Evolutionary conservation across 2,329 filamentous ascomycete genomes (phyloP).

Genomic region (Apiospora sp.): DNA sequence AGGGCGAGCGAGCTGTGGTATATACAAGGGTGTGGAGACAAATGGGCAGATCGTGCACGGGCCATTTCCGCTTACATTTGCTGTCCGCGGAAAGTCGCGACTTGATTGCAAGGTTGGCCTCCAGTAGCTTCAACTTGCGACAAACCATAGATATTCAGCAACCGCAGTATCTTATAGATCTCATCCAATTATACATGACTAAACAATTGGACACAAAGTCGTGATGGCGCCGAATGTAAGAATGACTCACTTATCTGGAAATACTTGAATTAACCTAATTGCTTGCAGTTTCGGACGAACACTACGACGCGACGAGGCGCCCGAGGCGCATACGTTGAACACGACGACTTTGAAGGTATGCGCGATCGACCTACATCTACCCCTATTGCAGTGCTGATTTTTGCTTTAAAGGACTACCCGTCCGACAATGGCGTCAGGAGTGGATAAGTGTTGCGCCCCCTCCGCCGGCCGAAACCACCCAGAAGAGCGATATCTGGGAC

Average conservation of each 20-base stretch:
- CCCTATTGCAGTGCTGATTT: slow-evolving; percentile 9
- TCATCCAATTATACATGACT: slow-evolving; percentile 16
- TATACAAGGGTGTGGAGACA: not conserved
- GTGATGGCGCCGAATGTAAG: slow-evolving; percentile 21
- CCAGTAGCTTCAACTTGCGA: slow-evolving; percentile 14
- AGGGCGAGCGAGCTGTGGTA: not conserved
- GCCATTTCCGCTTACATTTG: not conserved
- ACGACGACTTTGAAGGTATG: slow-evolving; percentile 68
- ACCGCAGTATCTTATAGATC: not conserved
- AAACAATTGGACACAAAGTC: not conserved
- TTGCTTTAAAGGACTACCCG: slow-evolving; percentile 74
- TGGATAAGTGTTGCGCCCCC: slow-evolving; percentile 73
- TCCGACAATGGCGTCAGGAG: slow-evolving; percentile 87
- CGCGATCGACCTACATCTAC: not conserved
- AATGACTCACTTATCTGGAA: not conserved
- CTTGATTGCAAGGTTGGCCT: slow-evolving; percentile 14
- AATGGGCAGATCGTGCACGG: not conserved
- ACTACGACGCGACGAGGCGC: slow-evolving; percentile 64
- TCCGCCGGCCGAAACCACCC: slow-evolving; percentile 67
- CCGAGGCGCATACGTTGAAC: slow-evolving; percentile 63
- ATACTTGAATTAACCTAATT: not conserved
- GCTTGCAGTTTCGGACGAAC: slow-evolving; percentile 39
- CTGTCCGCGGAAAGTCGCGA: slow-evolving; percentile 19
- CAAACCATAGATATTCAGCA: not conserved
- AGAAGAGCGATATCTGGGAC: slow-evolving; percentile 75